Percentiles rank a stretch among this genome's conserved stretches.
Conservation (phyloP, 768 basidiomycete genomes). For the Tulasnella sp. region DNA sequence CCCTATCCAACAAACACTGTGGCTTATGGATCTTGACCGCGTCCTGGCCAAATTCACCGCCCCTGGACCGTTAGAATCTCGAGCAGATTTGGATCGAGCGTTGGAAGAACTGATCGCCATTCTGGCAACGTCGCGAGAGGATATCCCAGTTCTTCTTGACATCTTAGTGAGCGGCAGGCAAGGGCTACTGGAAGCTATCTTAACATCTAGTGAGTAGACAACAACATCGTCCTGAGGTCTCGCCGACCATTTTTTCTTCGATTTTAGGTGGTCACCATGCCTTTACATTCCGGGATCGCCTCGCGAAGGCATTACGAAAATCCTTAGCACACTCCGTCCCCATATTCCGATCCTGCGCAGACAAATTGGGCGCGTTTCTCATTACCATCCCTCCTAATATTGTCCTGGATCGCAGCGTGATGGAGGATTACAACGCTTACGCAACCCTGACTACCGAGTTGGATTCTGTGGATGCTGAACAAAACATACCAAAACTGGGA, state of each 20-base stretch:
- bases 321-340: background rate
- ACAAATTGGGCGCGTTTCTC: background rate
- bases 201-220: background rate
- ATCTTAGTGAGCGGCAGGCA: background rate
- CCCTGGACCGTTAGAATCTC: background rate
- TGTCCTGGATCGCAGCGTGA: background rate
- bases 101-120: background rate
- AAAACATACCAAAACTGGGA: no score
- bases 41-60: background rate
- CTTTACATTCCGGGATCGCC: background rate
- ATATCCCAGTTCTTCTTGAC: background rate
- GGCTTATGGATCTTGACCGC: background rate
- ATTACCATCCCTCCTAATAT: background rate
- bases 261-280: background rate
- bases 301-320: background rate
- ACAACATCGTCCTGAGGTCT: background rate
- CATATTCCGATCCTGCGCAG: background rate
- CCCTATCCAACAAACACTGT: no score
- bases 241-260: background rate
- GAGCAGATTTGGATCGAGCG: background rate
- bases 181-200: background rate
- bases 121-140: background rate
- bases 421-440: background rate
- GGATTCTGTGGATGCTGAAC: no score
- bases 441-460: no score